These are phyloP conservation scores for Hyaloscypha finlandica DNA, from an alignment of 495 filamentous ascomycete species.

Conservation along the genomic window DNA sequence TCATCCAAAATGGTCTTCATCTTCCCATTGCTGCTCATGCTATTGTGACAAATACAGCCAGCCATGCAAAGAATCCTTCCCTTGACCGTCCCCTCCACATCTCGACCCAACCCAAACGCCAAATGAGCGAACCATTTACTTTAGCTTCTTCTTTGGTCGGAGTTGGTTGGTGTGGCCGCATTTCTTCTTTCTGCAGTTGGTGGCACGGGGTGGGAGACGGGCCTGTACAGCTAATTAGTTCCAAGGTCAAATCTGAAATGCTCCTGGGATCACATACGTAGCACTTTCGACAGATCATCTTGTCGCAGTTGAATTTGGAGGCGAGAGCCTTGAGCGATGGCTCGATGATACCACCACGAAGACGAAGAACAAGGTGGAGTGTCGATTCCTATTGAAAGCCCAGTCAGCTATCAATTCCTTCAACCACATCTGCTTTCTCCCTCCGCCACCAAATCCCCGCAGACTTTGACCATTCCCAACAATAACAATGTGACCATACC, in stretches of 20 bases:
- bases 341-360: constrained; percentile 99
- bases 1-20: constrained; percentile 12
- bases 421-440: constrained; percentile 2
- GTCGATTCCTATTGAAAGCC: constrained; percentile 82
- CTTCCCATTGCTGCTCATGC: constrained; percentile 31
- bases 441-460: neutral
- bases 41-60: constrained; percentile 32
- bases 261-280: constrained; percentile 64
- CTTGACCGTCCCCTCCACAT: neutral
- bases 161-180: constrained; percentile 99
- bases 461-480: neutral
- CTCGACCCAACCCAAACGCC: constrained; percentile 30
- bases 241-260: neutral
- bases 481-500: constrained; percentile 52
- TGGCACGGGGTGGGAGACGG: constrained; percentile 95
- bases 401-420: constrained; percentile 7
- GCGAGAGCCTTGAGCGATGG: constrained; percentile 98
- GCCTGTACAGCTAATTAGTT: constrained; percentile 52
- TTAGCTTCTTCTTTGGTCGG: constrained; percentile 99
- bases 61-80: constrained; percentile 32
- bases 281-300: constrained; percentile 99
- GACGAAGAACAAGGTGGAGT: constrained; percentile 98
- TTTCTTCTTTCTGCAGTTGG: constrained; percentile 99
- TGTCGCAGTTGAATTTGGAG: constrained; percentile 99
- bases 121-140: constrained; percentile 58